These are phyloP conservation scores for Leptographium radiaticola DNA, from an alignment of 2,329 filamentous ascomycete genomes.

Conservation along the genomic window DNA sequence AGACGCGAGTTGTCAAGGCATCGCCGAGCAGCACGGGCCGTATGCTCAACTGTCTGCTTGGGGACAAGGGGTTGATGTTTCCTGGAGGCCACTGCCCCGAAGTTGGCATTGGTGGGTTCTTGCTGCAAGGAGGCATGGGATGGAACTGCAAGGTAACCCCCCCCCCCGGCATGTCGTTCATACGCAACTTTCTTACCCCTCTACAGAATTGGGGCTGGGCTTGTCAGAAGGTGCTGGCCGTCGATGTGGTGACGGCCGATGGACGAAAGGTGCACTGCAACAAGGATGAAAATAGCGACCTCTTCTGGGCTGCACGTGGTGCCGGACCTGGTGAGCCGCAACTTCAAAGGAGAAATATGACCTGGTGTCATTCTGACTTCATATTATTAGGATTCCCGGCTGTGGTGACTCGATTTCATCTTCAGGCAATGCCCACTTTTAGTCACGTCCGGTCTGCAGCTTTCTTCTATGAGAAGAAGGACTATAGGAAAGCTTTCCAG, in stretches of 20 bases:
- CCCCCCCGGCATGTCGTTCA: not conserved
- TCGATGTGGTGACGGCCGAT: slow-evolving; percentile 35
- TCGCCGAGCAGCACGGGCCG: slow-evolving; percentile 33
- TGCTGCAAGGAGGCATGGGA: slow-evolving; percentile 44
- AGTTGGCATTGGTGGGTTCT: slow-evolving; percentile 41
- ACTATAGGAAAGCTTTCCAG: slow-evolving; percentile 23
- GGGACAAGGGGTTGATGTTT: slow-evolving; percentile 29
- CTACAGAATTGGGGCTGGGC: slow-evolving; percentile 39
- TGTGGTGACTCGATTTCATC: slow-evolving; percentile 36
- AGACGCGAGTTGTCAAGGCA: slow-evolving; percentile 23
- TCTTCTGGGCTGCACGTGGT: slow-evolving; percentile 36
- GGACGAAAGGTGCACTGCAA: slow-evolving; percentile 24
- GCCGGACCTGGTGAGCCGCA: slow-evolving; percentile 25
- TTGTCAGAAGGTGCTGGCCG: slow-evolving; percentile 29
- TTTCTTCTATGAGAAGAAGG: slow-evolving; percentile 32
- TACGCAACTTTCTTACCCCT: slow-evolving; percentile 9
- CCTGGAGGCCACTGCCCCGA: slow-evolving; percentile 42
- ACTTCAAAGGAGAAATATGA: not conserved
- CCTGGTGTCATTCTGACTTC: not conserved
- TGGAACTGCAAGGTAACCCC: slow-evolving; percentile 33
- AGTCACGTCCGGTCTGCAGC: slow-evolving; percentile 5
- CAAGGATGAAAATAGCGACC: slow-evolving; percentile 25
- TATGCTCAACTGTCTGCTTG: slow-evolving; percentile 26
- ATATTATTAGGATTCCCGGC: slow-evolving; percentile 31
- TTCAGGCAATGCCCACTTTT: slow-evolving; percentile 22